Percentiles rank a stretch among this genome's conserved stretches.
These are phyloP conservation scores for Beauveria australis DNA, from an alignment of 2,329 filamentous ascomycete species.

Conservation along the genomic window DNA sequence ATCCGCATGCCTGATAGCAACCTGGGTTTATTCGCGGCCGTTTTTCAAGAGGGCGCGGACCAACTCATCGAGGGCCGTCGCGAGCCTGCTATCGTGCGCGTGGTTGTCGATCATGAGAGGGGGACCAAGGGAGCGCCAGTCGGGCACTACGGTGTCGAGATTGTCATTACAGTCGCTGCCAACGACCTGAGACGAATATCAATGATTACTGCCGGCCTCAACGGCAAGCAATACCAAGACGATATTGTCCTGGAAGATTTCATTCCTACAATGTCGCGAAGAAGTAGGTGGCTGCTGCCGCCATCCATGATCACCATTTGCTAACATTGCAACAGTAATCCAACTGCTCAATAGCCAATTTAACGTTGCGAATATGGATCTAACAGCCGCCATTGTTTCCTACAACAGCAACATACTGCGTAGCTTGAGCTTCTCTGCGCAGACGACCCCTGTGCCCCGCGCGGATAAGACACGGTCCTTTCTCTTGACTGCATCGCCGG, in stretches of 20 bases:
- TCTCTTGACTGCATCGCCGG: constrained; percentile 69
- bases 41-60: constrained; percentile 62
- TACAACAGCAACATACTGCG: constrained; percentile 73
- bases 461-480: constrained; percentile 60
- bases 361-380: constrained; percentile 53
- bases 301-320: background rate
- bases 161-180: constrained; percentile 55
- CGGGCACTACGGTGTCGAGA: constrained; percentile 61
- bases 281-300: constrained; percentile 44
- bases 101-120: constrained; percentile 64
- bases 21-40: constrained; percentile 54
- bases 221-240: constrained; percentile 65
- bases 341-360: constrained; percentile 65
- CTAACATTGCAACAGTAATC: constrained; percentile 48
- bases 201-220: constrained; percentile 51
- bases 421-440: constrained; percentile 52
- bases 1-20: constrained; percentile 54
- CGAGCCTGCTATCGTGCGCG: constrained; percentile 59
- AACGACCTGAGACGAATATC: constrained; percentile 43
- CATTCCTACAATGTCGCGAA: constrained; percentile 62
- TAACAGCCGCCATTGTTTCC: constrained; percentile 62
- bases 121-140: constrained; percentile 59
- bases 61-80: constrained; percentile 55
- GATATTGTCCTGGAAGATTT: constrained; percentile 66
- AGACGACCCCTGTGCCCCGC: constrained; percentile 30